Percentiles rank a stretch among this genome's conserved stretches.
phyloP scores from a whole-genome alignment of 2,329 filamentous ascomycete species.

The Epicoccum sorghinum region DNA sequence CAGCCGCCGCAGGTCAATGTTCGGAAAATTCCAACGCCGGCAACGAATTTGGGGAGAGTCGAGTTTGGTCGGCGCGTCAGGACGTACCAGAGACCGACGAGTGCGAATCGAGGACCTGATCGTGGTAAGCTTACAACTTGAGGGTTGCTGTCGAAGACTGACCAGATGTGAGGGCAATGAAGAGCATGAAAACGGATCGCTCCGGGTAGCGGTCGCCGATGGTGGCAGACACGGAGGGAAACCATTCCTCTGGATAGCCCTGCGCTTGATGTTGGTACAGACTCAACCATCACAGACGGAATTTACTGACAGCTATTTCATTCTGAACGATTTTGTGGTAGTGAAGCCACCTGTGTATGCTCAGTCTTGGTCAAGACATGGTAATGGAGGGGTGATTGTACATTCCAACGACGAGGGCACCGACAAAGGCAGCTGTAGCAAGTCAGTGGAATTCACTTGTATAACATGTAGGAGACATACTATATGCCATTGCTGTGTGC shows the following conservation, averaged over 20 bases:
- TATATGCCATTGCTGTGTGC: slow-evolving; percentile 84
- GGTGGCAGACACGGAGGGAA: slow-evolving; percentile 92
- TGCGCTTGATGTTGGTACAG: slow-evolving; percentile 28
- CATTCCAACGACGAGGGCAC: slow-evolving; percentile 79
- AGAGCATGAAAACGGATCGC: slow-evolving; percentile 94
- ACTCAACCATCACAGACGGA: neutral
- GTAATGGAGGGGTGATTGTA: slow-evolving; percentile 27
- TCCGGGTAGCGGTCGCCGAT: slow-evolving; percentile 98
- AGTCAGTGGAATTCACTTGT: slow-evolving; percentile 16
- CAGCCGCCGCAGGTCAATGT: slow-evolving; percentile 95
- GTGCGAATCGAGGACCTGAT: slow-evolving; percentile 84
- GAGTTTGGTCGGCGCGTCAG: slow-evolving; percentile 78
- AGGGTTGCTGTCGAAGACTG: slow-evolving; percentile 23
- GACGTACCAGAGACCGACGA: slow-evolving; percentile 91
- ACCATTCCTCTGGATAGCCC: slow-evolving; percentile 82
- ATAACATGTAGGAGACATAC: slow-evolving; percentile 49
- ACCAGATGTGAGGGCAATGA: slow-evolving; percentile 95
- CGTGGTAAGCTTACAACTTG: slow-evolving; percentile 13
- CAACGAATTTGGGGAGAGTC: slow-evolving; percentile 80
- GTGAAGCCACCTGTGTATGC: slow-evolving; percentile 68
- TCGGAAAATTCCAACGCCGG: slow-evolving; percentile 79
- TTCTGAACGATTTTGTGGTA: slow-evolving; percentile 98
- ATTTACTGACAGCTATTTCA: slow-evolving; percentile 72
- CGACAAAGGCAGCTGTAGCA: slow-evolving; percentile 75
- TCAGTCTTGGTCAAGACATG: slow-evolving; percentile 27